Evolutionary conservation across 2,329 filamentous ascomycete species (phyloP), one percentile per base, ranked within the genome.

Genomic region (Colletotrichum sp.): DNA sequence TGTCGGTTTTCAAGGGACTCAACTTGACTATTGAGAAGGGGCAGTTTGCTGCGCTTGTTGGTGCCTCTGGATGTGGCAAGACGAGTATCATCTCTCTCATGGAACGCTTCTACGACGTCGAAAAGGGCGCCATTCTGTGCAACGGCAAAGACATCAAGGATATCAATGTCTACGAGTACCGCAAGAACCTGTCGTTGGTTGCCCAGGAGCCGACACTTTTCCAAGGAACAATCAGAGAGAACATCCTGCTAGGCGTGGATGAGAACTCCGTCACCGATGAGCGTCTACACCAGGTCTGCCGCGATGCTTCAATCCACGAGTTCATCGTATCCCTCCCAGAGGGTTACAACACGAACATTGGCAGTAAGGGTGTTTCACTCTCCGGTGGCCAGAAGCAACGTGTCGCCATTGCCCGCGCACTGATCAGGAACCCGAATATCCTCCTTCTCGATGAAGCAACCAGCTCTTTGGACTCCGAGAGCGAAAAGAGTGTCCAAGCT

Each of bases 191-290:
- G 15, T 93, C 93, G 2, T 89, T 96, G 0, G 94, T 96, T 1
- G 92, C 93, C 5, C 94, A 96, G 83, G 94, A 96, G 81, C 90
- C 94, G 10, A 93, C 92, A 0, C 88, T 96, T 0, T 95, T 95
- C 80, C 92, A 93, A 82, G 92, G 92, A 78, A 84, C 82, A 71
- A 64, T 95, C 24, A 89, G 91, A 21, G 94, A 96, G 76, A 95
- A 95, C 79, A 91, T 95, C 69, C 83, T 93, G 2, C 87, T 95
- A 0, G 94, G 93, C 21, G 90, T 95, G 24, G 85, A 89, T 34
- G 88, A 90, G 1, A 85, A 87, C 1, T 84, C 87, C 1, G 86
- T 93, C 1, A 85, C 87, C 0, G 89, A 92, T 3, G 89, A 88
- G 70, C 83, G 87, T 67, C 83, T 93, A 13, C 86, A 90, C 80